Evolutionary conservation across 345 rosid species (phyloP).

Genomic region (Excoecaria cochinchinensis): DNA sequence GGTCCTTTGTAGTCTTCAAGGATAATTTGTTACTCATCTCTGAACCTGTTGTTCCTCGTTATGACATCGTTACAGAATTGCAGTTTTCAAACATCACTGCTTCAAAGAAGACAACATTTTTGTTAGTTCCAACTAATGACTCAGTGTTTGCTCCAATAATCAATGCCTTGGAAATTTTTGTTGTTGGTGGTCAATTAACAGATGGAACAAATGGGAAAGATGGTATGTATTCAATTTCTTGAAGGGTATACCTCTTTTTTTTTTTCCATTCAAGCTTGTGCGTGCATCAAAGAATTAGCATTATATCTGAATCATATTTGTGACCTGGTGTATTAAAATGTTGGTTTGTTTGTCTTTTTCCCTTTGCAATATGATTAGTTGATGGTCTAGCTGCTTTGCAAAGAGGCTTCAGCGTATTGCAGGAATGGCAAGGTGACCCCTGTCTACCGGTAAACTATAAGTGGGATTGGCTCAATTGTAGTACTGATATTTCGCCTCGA

Average conservation of each 20-base stretch:
- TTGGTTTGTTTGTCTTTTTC: too few relatives aligned
- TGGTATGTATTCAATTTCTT: not conserved
- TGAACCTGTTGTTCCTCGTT: constrained; percentile 18
- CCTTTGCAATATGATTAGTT: not conserved
- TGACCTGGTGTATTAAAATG: too few relatives aligned
- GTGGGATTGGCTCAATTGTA: constrained; percentile 27
- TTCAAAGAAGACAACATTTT: constrained; percentile 8
- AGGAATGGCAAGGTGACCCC: constrained; percentile 22
- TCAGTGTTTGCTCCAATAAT: constrained; percentile 17
- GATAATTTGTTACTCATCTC: not conserved
- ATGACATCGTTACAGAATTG: constrained; percentile 1
- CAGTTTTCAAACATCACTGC: constrained; percentile 16
- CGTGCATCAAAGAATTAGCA: too few relatives aligned
- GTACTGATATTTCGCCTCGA: constrained; percentile 11
- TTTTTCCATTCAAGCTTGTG: too few relatives aligned
- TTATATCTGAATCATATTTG: too few relatives aligned
- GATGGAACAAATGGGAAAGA: constrained; percentile 20
- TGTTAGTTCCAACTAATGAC: not conserved
- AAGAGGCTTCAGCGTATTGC: not conserved
- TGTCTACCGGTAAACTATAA: constrained; percentile 18
- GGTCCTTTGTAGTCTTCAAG: constrained; percentile 20
- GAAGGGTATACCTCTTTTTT: too few relatives aligned
- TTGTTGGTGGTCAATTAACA: constrained; percentile 4
- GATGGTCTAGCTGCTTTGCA: constrained; percentile 12
- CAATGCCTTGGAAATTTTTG: constrained; percentile 17